These are phyloP conservation scores for Lactarius sp. DNA, from an alignment of 768 basidiomycete species.

Conservation along the genomic window DNA sequence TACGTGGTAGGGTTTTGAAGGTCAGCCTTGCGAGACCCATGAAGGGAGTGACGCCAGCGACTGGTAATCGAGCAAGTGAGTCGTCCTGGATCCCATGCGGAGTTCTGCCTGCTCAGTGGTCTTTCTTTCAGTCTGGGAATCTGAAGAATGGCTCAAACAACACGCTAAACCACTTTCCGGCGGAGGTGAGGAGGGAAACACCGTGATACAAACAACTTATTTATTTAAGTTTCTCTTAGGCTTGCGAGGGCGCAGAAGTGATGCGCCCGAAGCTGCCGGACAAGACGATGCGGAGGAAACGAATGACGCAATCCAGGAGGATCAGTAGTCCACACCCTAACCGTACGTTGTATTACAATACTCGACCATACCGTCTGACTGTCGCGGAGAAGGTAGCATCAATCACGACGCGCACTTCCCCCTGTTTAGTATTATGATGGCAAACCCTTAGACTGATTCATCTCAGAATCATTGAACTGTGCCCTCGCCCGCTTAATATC, in stretches of 20 bases:
- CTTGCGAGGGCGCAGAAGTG: slow-evolving; percentile 45
- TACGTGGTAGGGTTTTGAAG: slow-evolving; percentile 68
- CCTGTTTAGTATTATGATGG: slow-evolving; percentile 30
- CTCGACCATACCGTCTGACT: neutral
- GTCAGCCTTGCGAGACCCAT: slow-evolving; percentile 83
- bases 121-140: slow-evolving; percentile 78
- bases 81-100: slow-evolving; percentile 20
- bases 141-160: slow-evolving; percentile 87
- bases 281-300: slow-evolving; percentile 32
- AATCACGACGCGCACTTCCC: slow-evolving; percentile 12
- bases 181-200: slow-evolving; percentile 46
- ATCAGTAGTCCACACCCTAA: slow-evolving; percentile 50
- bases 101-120: slow-evolving; percentile 1
- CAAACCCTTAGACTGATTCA: slow-evolving; percentile 44
- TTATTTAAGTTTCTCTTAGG: slow-evolving; percentile 27
- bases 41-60: slow-evolving; percentile 57
- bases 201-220: neutral
- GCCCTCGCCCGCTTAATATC: slow-evolving; percentile 86
- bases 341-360: slow-evolving; percentile 5
- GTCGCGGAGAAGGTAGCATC: slow-evolving; percentile 1
- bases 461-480: slow-evolving; percentile 61
- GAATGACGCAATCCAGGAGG: slow-evolving; percentile 40
- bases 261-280: slow-evolving; percentile 23
- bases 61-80: slow-evolving; percentile 73
- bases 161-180: slow-evolving; percentile 74